A percentile compares a stretch with the other conserved stretches of the same genome.
Evolutionary conservation across 305 asterid species (phyloP).

Genomic region (Petunia hybrid): DNA sequence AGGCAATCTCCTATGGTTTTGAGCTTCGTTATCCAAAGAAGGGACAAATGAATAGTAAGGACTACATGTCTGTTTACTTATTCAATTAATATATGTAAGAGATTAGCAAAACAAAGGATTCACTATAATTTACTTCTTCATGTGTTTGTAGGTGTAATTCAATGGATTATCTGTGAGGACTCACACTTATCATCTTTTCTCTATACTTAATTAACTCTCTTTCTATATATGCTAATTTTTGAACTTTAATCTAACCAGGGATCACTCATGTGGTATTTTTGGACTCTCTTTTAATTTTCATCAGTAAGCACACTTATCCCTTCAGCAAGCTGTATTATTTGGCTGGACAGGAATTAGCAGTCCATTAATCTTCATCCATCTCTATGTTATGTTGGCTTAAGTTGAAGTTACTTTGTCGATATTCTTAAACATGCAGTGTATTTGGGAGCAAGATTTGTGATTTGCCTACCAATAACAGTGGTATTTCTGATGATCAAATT

Average conservation of each 20-base stretch:
- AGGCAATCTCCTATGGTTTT: neutral
- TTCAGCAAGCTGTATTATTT: neutral
- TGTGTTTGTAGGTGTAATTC: neutral
- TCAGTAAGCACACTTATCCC: neutral
- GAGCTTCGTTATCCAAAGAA: fast-evolving
- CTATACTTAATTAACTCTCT: neutral
- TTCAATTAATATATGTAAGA: neutral
- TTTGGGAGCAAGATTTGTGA: too few relatives aligned
- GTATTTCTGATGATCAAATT: too few relatives aligned
- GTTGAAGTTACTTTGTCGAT: too few relatives aligned
- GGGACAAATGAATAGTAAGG: neutral
- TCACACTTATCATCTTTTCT: neutral
- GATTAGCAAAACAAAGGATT: neutral
- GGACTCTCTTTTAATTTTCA: neutral
- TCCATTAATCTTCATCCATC: too few relatives aligned
- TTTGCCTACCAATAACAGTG: neutral
- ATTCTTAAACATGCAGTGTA: too few relatives aligned
- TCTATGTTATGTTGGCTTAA: too few relatives aligned
- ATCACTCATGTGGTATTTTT: fast-evolving
- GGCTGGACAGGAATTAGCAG: neutral
- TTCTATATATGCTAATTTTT: neutral
- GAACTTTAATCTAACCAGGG: neutral
- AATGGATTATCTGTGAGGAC: neutral
- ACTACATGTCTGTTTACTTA: neutral
- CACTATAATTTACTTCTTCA: neutral